phyloP scores from a whole-genome alignment of 148 eudicot genomes.

The Rhododendron henanense region DNA sequence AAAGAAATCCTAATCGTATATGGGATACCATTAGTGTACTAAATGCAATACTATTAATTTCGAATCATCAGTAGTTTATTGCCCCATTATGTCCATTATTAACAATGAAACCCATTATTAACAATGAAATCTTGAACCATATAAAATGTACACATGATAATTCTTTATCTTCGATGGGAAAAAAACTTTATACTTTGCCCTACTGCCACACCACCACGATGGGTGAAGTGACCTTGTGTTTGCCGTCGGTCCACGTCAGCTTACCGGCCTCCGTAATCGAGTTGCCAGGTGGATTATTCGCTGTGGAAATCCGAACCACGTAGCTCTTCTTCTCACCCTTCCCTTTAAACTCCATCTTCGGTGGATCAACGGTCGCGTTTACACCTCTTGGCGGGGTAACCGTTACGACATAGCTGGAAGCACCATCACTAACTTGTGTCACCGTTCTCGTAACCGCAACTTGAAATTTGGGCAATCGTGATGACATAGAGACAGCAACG shows the following conservation, averaged over 20 bases:
- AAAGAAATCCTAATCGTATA: too few species aligned
- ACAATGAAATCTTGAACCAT: too few species aligned
- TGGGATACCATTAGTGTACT: too few species aligned
- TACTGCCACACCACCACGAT: conserved; percentile 8
- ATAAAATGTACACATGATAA: not conserved
- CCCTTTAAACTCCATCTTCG: conserved; percentile 7
- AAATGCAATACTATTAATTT: too few species aligned
- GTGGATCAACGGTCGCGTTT: conserved; percentile 16
- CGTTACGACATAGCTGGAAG: conserved; percentile 10
- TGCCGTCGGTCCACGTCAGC: conserved; percentile 25
- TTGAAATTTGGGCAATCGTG: not conserved
- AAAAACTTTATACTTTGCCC: not conserved
- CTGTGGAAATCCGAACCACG: conserved; percentile 10
- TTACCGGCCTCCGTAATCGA: conserved; percentile 9
- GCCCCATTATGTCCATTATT: not conserved
- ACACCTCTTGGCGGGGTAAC: conserved; percentile 16
- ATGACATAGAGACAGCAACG: conserved; percentile 13
- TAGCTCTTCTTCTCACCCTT: conserved; percentile 22
- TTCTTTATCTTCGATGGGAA: not conserved
- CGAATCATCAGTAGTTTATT: not conserved
- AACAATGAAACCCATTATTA: not conserved
- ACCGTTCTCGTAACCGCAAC: conserved; percentile 28
- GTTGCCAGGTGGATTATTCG: not conserved
- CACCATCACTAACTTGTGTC: conserved; percentile 31
- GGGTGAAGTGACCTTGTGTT: conserved; percentile 20